Conservation (phyloP, 2,329 filamentous ascomycete species). For the Colletotrichum godetiae region DNA sequence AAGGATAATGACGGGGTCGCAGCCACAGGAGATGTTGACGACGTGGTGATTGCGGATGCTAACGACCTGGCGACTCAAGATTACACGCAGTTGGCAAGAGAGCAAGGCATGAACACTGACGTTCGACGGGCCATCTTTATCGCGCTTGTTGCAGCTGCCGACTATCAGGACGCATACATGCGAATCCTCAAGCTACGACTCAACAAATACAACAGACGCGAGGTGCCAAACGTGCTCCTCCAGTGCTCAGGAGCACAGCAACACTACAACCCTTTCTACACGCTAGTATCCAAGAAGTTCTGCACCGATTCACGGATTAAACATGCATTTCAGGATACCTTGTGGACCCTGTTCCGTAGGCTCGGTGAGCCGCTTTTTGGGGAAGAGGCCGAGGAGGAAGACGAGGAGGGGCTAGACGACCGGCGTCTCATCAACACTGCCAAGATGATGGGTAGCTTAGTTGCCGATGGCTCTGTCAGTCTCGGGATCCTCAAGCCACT, state of each 20-base stretch:
- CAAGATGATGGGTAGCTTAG: conserved; percentile 64
- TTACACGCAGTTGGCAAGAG: conserved; percentile 77
- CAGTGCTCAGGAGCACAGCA: conserved; percentile 88
- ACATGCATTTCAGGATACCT: conserved; percentile 86
- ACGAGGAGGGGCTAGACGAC: conserved; percentile 59
- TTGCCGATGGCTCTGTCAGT: conserved; percentile 57
- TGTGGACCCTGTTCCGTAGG: conserved; percentile 87
- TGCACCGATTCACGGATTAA: conserved; percentile 80
- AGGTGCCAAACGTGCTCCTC: conserved; percentile 88
- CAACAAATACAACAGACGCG: conserved; percentile 86
- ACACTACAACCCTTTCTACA: conserved; percentile 93
- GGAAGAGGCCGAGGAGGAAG: conserved; percentile 69
- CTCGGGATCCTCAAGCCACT: conserved; percentile 73
- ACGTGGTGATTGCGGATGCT: conserved; percentile 41
- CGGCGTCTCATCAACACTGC: conserved; percentile 64
- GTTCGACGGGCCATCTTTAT: conserved; percentile 93
- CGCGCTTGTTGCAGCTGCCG: conserved; percentile 85
- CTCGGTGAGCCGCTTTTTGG: conserved; percentile 85
- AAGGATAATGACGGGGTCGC: neutral
- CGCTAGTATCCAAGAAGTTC: conserved; percentile 82
- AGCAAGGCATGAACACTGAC: conserved; percentile 88
- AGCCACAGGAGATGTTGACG: conserved; percentile 42
- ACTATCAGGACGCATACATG: conserved; percentile 85
- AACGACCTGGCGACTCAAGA: conserved; percentile 68
- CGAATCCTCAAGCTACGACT: conserved; percentile 85